These are phyloP conservation scores for Orobanche coerulescens DNA, from an alignment of 257 asterid genomes.

Conservation along the genomic window DNA sequence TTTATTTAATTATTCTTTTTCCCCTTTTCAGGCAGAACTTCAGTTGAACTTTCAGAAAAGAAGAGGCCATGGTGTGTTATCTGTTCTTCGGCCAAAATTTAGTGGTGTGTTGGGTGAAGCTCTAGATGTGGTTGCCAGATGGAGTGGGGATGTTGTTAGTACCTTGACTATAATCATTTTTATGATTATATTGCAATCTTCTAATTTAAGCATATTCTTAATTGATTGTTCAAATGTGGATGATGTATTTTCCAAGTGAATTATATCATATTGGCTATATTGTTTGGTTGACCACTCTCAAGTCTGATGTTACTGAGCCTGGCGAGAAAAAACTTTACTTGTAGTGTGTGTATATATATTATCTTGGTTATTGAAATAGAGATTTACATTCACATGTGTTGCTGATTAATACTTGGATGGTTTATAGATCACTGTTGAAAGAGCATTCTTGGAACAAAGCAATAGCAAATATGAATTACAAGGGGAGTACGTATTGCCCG, in stretches of 20 bases:
- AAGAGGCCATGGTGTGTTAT: conserved; percentile 90
- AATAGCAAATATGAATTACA: conserved; percentile 94
- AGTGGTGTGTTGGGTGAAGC: conserved; percentile 99
- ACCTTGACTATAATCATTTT: conserved; percentile 18
- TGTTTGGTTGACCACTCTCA: conserved; percentile 1
- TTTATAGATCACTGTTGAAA: conserved; percentile 81
- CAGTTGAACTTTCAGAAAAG: conserved; percentile 93
- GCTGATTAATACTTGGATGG: conserved; percentile 25
- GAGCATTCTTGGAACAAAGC: conserved; percentile 87
- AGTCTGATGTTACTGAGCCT: neutral
- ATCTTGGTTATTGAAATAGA: neutral
- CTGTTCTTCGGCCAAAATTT: conserved; percentile 92
- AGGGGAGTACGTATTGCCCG: conserved; percentile 99
- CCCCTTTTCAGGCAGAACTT: conserved; percentile 65
- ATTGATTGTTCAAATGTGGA: neutral
- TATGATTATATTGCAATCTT: conserved; percentile 12
- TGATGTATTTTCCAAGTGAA: neutral
- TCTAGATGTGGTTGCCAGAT: conserved; percentile 95
- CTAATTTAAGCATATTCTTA: conserved; percentile 1
- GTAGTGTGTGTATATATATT: neutral
- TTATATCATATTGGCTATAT: neutral
- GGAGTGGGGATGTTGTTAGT: conserved; percentile 99
- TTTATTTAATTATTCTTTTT: neutral
- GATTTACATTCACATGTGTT: conserved; percentile 18
- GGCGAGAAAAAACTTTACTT: neutral